These are phyloP conservation scores for Aeminium ludgeri DNA, from an alignment of 495 filamentous ascomycete species.

Conservation along the genomic window DNA sequence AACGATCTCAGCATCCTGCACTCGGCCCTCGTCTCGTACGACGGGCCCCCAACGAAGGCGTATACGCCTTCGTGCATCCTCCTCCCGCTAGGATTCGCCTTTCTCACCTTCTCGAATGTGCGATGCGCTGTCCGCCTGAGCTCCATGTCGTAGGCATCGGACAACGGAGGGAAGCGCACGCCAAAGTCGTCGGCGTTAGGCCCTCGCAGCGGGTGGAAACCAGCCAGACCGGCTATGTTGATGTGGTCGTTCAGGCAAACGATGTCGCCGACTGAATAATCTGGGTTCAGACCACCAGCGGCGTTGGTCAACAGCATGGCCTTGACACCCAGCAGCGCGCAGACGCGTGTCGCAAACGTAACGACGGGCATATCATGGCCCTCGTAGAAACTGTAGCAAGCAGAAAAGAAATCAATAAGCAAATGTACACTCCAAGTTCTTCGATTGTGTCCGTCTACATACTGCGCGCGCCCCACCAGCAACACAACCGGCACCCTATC, in stretches of 20 bases:
- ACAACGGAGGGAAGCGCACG: slow-evolving; percentile 52
- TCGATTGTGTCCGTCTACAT: slow-evolving; percentile 25
- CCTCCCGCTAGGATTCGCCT: slow-evolving; percentile 27
- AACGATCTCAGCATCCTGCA: slow-evolving; percentile 51
- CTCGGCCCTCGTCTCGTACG: slow-evolving; percentile 63
- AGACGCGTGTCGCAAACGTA: slow-evolving; percentile 54
- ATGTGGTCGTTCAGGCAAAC: slow-evolving; percentile 62
- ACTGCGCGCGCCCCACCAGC: slow-evolving; percentile 63
- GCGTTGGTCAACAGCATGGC: slow-evolving; percentile 61
- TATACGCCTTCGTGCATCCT: slow-evolving; percentile 58
- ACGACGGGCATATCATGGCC: slow-evolving; percentile 51
- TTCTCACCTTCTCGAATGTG: slow-evolving; percentile 37
- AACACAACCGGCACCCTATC: slow-evolving; percentile 43
- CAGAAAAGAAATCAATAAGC: background rate
- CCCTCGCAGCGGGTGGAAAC: slow-evolving; percentile 53
- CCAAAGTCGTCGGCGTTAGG: slow-evolving; percentile 54
- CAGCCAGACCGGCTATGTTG: slow-evolving; percentile 55
- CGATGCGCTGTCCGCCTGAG: slow-evolving; percentile 44
- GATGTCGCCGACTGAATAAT: slow-evolving; percentile 56
- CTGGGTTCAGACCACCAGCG: slow-evolving; percentile 52
- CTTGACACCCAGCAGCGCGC: slow-evolving; percentile 49
- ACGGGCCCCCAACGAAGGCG: slow-evolving; percentile 57
- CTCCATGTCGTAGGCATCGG: slow-evolving; percentile 59
- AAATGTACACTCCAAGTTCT: too few species aligned
- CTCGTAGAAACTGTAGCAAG: slow-evolving; percentile 49